A percentile compares a stretch with the other conserved stretches of the same genome.
Conservation (phyloP, 2,329 filamentous ascomycete genomes). For the Ceratocystis alfenasii region DNA sequence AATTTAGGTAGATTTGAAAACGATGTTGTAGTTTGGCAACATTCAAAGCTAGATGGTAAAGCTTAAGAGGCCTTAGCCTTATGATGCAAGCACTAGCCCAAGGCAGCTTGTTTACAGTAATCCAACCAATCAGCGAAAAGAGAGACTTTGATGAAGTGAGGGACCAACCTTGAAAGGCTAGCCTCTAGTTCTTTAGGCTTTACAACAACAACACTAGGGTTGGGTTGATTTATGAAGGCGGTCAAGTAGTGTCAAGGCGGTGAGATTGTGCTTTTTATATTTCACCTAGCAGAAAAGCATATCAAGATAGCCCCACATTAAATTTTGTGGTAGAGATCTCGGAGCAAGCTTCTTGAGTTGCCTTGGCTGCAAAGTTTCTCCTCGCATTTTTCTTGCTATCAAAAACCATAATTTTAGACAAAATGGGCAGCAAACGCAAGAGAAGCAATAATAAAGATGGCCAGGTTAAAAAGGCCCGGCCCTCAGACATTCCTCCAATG, state of each 20-base stretch:
- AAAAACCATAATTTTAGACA: background rate
- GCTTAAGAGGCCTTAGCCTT: background rate
- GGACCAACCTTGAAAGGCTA: background rate
- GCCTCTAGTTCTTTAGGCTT: background rate
- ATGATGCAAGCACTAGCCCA: conserved; percentile 1
- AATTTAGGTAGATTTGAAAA: too few species aligned
- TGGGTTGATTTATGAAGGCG: background rate
- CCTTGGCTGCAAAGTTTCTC: background rate
- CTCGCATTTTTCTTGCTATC: background rate
- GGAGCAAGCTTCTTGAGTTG: background rate
- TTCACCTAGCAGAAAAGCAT: background rate
- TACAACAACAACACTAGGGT: background rate
- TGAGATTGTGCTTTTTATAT: background rate
- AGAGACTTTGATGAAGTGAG: background rate
- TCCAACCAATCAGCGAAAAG: background rate
- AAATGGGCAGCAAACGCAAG: conserved; percentile 21
- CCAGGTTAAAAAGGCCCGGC: conserved; percentile 17
- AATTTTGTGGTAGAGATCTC: conserved; percentile 16
- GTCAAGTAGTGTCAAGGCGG: conserved; percentile 1
- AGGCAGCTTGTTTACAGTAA: background rate
- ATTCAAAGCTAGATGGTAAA: background rate
- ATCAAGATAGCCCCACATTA: conserved; percentile 14
- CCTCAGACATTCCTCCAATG: conserved; percentile 14
- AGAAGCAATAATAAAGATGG: conserved; percentile 18
- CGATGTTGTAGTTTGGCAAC: background rate